A percentile compares a stretch with the other conserved stretches of the same genome.
These are phyloP conservation scores for Physcomitrium patens DNA, from an alignment of 225 moss, liverwort and hornwort genomes.

Conservation along the genomic window DNA sequence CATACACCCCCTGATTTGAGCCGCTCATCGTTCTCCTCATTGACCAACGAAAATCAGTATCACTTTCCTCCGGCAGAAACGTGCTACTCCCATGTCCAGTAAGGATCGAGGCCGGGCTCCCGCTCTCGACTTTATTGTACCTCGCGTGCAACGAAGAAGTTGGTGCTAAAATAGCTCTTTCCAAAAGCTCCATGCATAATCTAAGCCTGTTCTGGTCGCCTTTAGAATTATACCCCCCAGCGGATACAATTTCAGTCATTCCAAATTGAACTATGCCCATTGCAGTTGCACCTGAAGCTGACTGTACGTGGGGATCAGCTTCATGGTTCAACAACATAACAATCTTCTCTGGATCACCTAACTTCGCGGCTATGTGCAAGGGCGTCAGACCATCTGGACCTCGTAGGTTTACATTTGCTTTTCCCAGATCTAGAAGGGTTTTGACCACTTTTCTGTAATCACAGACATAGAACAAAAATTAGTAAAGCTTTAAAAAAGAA, in stretches of 20 bases:
- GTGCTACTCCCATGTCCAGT: constrained; percentile 27
- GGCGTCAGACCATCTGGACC: constrained; percentile 43
- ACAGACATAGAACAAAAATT: neutral
- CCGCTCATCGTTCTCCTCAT: constrained; percentile 9
- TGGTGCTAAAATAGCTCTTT: constrained; percentile 14
- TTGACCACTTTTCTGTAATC: constrained; percentile 40
- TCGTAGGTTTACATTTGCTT: constrained; percentile 38
- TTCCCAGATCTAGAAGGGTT: constrained; percentile 44
- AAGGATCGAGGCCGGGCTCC: constrained; percentile 28
- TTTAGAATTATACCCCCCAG: constrained; percentile 32
- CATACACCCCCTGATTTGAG: constrained; percentile 3
- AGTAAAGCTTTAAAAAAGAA: neutral
- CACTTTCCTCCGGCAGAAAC: constrained; percentile 32
- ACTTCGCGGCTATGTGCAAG: constrained; percentile 40
- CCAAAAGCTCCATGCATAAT: constrained; percentile 38
- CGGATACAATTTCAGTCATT: constrained; percentile 30
- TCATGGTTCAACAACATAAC: constrained; percentile 42
- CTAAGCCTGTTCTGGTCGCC: constrained; percentile 35
- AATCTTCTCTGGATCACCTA: constrained; percentile 46
- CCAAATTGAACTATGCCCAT: constrained; percentile 41
- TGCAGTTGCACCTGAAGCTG: constrained; percentile 40
- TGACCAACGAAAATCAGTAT: constrained; percentile 21
- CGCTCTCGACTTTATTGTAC: constrained; percentile 14
- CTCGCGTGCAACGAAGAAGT: constrained; percentile 1
- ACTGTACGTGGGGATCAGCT: constrained; percentile 38